Percentiles rank a stretch among this genome's conserved stretches.
phyloP scores from a whole-genome alignment of 768 basidiomycete genomes.

The Leccinellum albellum region DNA sequence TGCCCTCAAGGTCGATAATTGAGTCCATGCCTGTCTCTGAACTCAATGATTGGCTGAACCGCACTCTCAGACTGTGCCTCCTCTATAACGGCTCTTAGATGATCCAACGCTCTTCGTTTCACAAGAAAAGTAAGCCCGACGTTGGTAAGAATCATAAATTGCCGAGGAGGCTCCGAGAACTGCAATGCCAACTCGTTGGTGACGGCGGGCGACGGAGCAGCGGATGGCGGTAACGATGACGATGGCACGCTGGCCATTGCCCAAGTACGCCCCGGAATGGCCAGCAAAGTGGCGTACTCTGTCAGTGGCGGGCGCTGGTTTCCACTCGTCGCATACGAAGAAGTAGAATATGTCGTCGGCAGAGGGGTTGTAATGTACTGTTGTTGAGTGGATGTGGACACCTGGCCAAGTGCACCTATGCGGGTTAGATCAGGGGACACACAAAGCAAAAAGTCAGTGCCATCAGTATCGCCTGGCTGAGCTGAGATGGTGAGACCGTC shows the following conservation, averaged over 20 bases:
- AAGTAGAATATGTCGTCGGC: constrained; percentile 35
- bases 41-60: constrained; percentile 75
- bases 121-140: constrained; percentile 77
- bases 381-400: constrained; percentile 43
- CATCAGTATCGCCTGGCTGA: constrained; percentile 73
- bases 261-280: constrained; percentile 82
- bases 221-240: constrained; percentile 30
- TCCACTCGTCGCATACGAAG: constrained; percentile 38
- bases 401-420: constrained; percentile 65
- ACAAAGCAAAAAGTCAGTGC: constrained; percentile 72
- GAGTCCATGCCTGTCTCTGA: constrained; percentile 65
- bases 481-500: constrained; percentile 66
- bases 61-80: constrained; percentile 73
- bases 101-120: constrained; percentile 83
- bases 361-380: constrained; percentile 35
- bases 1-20: not conserved
- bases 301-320: constrained; percentile 60
- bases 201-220: constrained; percentile 46
- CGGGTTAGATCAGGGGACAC: constrained; percentile 71
- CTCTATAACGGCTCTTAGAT: constrained; percentile 77
- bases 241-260: constrained; percentile 62
- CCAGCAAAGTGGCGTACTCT: constrained; percentile 74
- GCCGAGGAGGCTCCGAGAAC: constrained; percentile 67
- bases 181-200: constrained; percentile 83
- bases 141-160: constrained; percentile 88